A percentile compares a stretch with the other conserved stretches of the same genome.
These are phyloP conservation scores for Ceriops tagal DNA, from an alignment of 345 rosid species.

Conservation along the genomic window DNA sequence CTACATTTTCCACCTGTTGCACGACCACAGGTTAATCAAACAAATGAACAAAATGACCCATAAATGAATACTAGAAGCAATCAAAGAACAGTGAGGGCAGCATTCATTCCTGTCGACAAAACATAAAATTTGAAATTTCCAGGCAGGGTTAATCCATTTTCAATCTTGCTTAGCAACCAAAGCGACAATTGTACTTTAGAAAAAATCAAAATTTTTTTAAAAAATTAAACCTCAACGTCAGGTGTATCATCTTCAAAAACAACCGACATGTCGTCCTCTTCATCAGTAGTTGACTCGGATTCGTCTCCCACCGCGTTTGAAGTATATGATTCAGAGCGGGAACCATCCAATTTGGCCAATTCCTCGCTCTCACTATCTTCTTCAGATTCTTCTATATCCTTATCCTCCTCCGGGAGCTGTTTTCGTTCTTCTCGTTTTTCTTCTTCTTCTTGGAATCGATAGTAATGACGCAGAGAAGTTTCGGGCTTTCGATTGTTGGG, in stretches of 20 bases:
- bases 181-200: neutral
- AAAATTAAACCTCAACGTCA: constrained; percentile 37
- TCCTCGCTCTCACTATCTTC: constrained; percentile 32
- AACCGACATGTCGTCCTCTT: constrained; percentile 52
- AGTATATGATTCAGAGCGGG: constrained; percentile 14
- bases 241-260: constrained; percentile 47
- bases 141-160: neutral
- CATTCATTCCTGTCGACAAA: neutral
- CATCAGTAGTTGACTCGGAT: constrained; percentile 46
- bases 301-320: constrained; percentile 31
- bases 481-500: constrained; percentile 35
- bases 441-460: constrained; percentile 44
- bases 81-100: neutral
- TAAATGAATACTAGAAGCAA: too few species aligned
- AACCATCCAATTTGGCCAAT: constrained; percentile 9
- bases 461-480: constrained; percentile 58
- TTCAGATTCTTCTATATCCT: constrained; percentile 10
- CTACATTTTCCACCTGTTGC: constrained; percentile 63
- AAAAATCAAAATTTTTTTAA: neutral
- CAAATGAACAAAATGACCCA: neutral
- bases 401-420: neutral
- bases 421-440: neutral
- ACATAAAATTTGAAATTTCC: neutral
- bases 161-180: neutral
- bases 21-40: constrained; percentile 1